Evolutionary conservation across 2,329 filamentous ascomycete species (phyloP), one percentile per base, ranked within the genome.

Genomic region (Fusarium papillatum): DNA sequence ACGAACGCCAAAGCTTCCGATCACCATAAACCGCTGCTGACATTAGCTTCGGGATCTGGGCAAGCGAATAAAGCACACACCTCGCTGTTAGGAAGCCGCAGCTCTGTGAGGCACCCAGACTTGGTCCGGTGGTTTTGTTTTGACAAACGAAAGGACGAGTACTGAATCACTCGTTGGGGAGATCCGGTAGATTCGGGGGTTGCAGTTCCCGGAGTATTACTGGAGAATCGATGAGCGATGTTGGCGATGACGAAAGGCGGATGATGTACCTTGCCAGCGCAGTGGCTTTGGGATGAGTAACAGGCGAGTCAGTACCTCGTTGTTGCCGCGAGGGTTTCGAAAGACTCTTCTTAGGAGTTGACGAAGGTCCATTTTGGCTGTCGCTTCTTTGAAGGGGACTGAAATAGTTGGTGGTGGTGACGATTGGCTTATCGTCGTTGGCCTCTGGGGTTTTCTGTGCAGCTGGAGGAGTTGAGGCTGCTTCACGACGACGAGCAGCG

Each of bases 1-100:
- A 16, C 86, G 86, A 36, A 96, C 81, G 19, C 92, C 90, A 81
- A 92, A 97, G 78, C 90, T 92, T 2, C 95, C 95, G 14, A 95
- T 84, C 11, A 93, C 83, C 7, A 92, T 85, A 48, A 94, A 85
- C 19, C 91, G 89, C 91, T 93, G 63, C 2, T 10, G n/a, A 5
- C 17, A 70, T 83, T 53, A 82, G 78, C 19, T 34, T n/a, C 41
- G 16, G 17, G 36, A 22, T 59, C 22, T 38, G 34, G 9, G 24
- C n/a, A 13, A 16, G 14, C 19, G 9, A 26, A 36, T n/a, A 8
- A 6, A 17, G 11, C 4, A 67, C 75, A 65, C 82, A 89, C 90
- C 83, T 91, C 89, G 66, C 86, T 87, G n/a, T 87, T 85, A 5
- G 83, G 79, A 5, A 91, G 80, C 29, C 79, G 85, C 2, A 92